Base-by-base conservation (phyloP, 2,329 filamentous ascomycete species). In the Fusarium praegraminearum region DNA sequence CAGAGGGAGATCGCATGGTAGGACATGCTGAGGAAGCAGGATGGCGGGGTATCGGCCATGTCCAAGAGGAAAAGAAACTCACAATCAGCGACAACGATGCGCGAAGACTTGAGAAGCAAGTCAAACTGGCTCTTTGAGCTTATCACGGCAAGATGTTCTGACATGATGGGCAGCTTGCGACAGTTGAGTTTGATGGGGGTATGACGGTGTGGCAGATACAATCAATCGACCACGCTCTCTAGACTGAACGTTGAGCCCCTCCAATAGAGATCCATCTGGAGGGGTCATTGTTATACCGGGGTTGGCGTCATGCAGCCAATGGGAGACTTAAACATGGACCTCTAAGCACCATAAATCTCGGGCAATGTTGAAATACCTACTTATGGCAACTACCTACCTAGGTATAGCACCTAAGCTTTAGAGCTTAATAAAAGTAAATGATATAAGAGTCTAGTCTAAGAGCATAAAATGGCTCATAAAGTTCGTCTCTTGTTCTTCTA, bases 51-150 rank as follows among this genome's bases (percentile, higher is more conserved):
- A 72, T 46, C 43, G 61, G 55, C 24, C 24, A 28, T 36, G 28
- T 45, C 33, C 33, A 43, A 35, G 57, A 49, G n/a, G 32, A 33
- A 33, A 50, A 28, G 24, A 43, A 36, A 85, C 93, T 87, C 84
- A 97, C 94, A 98, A 82, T 97, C 93, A 76, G 91, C 90, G 57
- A 98, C 90, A 43, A 98, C 93, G 63, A 97, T 88, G 71, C 87
- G 89, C 35, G 92, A 94, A 57, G 86, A 89, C 66, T 87, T 86
- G 66, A 97, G 85, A 65, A 96, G 81, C 33, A 83, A 81, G 73
- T 85, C 86, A 75, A 97, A 91, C 76, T 95, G 89, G 75, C 84
- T 83, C 71, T 83, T 81, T 62, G 86, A 87, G 76, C 80, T 78
- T 57, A 81, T 80, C 55, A 67, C 53, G 44, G 79, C 71, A 22